Evolutionary conservation across 202 grass and related monocot species (phyloP).

Genomic region (Setaria italica): DNA sequence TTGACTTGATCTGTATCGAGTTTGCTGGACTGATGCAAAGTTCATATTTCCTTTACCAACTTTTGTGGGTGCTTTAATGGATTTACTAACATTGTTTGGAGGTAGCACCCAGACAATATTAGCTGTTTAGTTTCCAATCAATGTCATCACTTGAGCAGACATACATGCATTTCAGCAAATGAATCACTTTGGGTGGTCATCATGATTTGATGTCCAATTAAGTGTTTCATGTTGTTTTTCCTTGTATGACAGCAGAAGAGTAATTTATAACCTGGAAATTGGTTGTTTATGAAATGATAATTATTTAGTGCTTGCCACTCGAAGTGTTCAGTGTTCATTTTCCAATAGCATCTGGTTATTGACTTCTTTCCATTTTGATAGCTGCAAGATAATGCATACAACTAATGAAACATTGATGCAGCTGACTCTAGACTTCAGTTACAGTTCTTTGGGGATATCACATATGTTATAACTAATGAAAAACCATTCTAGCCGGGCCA

Average conservation of each 20-base stretch:
- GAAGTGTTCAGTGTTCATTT: not conserved
- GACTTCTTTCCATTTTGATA: not conserved
- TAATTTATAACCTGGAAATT: not conserved
- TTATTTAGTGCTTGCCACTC: not conserved
- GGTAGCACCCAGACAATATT: not conserved
- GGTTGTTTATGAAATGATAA: not conserved
- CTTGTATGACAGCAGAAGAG: not conserved
- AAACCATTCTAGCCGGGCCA: conserved; percentile 4
- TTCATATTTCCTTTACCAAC: not conserved
- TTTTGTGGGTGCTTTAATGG: not conserved
- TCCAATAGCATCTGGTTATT: not conserved
- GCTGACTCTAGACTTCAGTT: not conserved
- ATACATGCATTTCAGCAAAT: not conserved
- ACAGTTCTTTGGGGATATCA: not conserved
- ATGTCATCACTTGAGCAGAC: not conserved
- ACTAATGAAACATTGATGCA: not conserved
- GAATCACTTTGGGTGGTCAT: not conserved
- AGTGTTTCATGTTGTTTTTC: not conserved
- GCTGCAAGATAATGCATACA: not conserved
- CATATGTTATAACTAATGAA: not conserved
- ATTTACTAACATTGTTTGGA: not conserved
- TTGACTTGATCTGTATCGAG: conserved; percentile 25
- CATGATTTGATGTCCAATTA: not conserved
- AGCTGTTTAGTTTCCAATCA: not conserved
- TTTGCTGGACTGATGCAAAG: not conserved